phyloP scores from a whole-genome alignment of 1,139 yeast genomes.

The Ogataea hybrid region DNA sequence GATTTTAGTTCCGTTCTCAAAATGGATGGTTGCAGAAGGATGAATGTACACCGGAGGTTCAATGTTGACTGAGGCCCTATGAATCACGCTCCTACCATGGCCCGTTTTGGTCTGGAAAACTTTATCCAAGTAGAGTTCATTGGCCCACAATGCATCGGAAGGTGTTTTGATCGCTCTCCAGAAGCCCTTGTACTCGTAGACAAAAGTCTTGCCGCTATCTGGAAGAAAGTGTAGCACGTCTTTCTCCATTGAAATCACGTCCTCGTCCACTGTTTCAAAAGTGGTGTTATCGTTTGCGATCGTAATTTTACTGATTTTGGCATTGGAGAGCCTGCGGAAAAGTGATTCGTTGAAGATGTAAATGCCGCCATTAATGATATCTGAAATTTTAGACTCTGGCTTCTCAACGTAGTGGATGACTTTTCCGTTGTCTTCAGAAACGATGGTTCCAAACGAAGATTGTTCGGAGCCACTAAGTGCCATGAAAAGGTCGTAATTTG shows the following conservation, averaged over 20 bases:
- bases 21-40: conserved; percentile 43
- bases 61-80: conserved; percentile 40
- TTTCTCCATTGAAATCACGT: conserved; percentile 53
- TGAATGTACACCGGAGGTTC: conserved; percentile 53
- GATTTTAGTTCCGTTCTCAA: conserved; percentile 40
- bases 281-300: conserved; percentile 33
- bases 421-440: conserved; percentile 40
- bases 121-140: conserved; percentile 51
- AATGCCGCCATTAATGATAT: conserved; percentile 60
- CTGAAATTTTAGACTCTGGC: conserved; percentile 56
- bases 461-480: conserved; percentile 27
- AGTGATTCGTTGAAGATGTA: conserved; percentile 51
- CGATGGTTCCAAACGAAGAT: conserved; percentile 57
- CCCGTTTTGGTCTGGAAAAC: conserved; percentile 32
- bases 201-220: conserved; percentile 45
- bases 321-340: conserved; percentile 48
- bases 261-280: conserved; percentile 42
- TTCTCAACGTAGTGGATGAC: conserved; percentile 66
- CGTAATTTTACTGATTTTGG: conserved; percentile 43
- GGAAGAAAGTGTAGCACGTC: conserved; percentile 57
- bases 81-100: conserved; percentile 12
- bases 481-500: conserved; percentile 36
- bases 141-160: conserved; percentile 61
- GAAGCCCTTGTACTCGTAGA: conserved; percentile 52
- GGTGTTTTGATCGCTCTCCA: conserved; percentile 71